These are phyloP conservation scores for Russula compacta DNA, from an alignment of 768 basidiomycete genomes.

Conservation along the genomic window DNA sequence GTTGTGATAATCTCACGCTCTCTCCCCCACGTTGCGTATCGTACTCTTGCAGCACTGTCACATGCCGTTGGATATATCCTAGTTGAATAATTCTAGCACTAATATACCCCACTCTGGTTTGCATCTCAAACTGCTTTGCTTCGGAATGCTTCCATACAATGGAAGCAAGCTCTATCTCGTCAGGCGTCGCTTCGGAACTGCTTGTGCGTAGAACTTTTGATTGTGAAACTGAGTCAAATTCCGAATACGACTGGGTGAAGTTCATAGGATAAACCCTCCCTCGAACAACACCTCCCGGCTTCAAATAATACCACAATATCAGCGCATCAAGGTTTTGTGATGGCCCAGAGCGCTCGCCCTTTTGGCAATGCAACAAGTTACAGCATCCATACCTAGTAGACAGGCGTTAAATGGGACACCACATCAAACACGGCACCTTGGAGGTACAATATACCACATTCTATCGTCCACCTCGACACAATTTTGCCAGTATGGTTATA, in stretches of 20 bases:
- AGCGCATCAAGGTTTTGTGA: neutral
- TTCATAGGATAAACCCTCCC: neutral
- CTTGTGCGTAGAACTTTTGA: slow-evolving; percentile 1
- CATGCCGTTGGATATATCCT: slow-evolving; percentile 17
- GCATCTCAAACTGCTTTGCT: slow-evolving; percentile 5
- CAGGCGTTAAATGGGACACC: neutral
- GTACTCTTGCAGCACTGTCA: slow-evolving; percentile 15
- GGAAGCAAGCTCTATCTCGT: slow-evolving; percentile 8
- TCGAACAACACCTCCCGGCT: neutral
- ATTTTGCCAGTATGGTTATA: neutral
- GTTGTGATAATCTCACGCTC: slow-evolving; percentile 8
- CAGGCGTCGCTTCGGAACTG: neutral
- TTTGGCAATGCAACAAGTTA: neutral
- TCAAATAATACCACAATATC: neutral
- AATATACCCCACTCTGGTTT: slow-evolving; percentile 19
- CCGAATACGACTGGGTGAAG: neutral
- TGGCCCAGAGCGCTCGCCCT: neutral
- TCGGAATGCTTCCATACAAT: slow-evolving; percentile 9
- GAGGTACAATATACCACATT: neutral
- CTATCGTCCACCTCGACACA: neutral
- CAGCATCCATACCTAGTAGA: neutral
- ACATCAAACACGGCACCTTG: neutral
- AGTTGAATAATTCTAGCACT: slow-evolving; percentile 20
- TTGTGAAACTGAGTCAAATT: neutral
- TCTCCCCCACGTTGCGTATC: slow-evolving; percentile 4